Conservation (phyloP, 2,329 filamentous ascomycete species). For the Penicillium glabrum region DNA sequence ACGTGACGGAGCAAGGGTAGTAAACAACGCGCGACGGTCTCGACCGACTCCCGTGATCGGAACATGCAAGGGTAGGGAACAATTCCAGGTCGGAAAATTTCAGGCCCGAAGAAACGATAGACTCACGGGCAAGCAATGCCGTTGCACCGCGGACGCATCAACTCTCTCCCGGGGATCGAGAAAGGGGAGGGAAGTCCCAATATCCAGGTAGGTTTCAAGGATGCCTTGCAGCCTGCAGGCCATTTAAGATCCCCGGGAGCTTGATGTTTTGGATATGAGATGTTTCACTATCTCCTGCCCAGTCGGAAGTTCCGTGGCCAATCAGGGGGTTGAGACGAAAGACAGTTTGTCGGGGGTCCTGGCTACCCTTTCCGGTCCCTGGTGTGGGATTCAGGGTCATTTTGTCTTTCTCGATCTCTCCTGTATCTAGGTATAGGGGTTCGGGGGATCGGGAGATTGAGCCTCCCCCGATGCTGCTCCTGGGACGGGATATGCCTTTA, state of each 20-base stretch:
- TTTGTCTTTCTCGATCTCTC: neutral
- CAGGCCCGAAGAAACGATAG: neutral
- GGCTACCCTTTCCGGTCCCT: neutral
- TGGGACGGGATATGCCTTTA: neutral
- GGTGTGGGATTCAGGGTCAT: neutral
- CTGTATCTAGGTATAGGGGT: neutral
- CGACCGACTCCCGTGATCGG: neutral
- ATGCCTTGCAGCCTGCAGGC: constrained; percentile 26
- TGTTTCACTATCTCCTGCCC: constrained; percentile 17
- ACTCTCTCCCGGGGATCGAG: constrained; percentile 8
- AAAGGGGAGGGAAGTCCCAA: constrained; percentile 14
- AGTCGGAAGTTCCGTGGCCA: neutral
- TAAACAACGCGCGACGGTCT: constrained; percentile 1
- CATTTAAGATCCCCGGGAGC: constrained; percentile 7
- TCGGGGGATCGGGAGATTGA: neutral
- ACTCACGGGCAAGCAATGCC: constrained; percentile 11
- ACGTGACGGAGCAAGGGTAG: neutral
- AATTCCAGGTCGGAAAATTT: constrained; percentile 13
- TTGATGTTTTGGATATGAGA: neutral
- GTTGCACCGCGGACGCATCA: constrained; percentile 16
- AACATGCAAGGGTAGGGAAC: constrained; percentile 6
- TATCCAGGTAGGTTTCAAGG: constrained; percentile 24
- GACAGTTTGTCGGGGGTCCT: neutral
- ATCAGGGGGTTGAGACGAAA: constrained; percentile 1
- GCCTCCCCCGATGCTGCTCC: neutral